Base-by-base conservation (phyloP, 345 rosid species). In the Eucalyptus pauciflora region DNA sequence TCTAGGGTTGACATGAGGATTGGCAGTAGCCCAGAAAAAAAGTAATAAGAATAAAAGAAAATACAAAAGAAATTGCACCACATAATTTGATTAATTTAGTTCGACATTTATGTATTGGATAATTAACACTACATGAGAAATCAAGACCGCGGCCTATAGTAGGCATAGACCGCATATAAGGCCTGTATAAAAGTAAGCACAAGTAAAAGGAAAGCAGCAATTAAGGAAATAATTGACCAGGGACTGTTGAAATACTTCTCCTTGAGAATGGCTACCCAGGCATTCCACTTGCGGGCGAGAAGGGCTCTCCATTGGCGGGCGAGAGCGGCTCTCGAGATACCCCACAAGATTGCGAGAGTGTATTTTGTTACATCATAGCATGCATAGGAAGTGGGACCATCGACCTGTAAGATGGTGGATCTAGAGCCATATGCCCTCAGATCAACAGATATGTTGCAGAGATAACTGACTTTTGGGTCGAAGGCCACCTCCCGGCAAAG, bases 401-500 rank as follows among this genome's bases (percentile, higher is more conserved):
- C 41, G 41, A n/a, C n/a, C n/a, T n/a, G n/a, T n/a, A n/a, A n/a
- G n/a, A n/a, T n/a, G n/a, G n/a, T n/a, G n/a, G n/a, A n/a, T n/a
- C n/a, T n/a, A n/a, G n/a, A n/a, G n/a, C n/a, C n/a, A n/a, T n/a
- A n/a, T n/a, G n/a, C n/a, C n/a, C n/a, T n/a, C n/a, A n/a, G n/a
- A n/a, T n/a, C n/a, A n/a, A n/a, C n/a, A n/a, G n/a, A n/a, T 91
- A 97, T 62, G 4, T 60, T 87, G 31, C 94, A 91, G 33, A 97
- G 92, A 89, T 95, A 95, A 50, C 96, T 96, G 88, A 94, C 90
- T 24, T 89, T 90, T 41, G 89, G 90, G 15, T 97, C 95, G 20
- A 95, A 96, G 87, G 95, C 97, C 46, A 95, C 99, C 90, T 93
- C 99, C 91, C 94, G 92, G 86, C 99, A 95, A 37, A 97, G 91